Base-by-base conservation (phyloP, 805 yeast species). In the Naumovozyma baii region DNA sequence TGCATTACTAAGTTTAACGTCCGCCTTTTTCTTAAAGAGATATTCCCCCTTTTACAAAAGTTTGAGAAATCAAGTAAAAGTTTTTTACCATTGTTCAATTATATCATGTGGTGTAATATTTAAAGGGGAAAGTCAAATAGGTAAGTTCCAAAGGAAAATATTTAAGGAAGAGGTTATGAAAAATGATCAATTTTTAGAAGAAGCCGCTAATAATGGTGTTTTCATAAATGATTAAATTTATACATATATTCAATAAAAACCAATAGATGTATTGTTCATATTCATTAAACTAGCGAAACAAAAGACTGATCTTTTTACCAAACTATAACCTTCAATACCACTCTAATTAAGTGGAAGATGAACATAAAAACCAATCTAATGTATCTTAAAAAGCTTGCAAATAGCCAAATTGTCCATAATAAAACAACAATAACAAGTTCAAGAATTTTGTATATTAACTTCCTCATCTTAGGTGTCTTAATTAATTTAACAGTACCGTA, bases 141-240 rank as follows among this genome's bases (percentile, higher is more conserved):
- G 62, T 17, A 57, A 47, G 18, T 65, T 65, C 45, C 67, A 66
- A 39, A 47, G 56, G 19, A 55, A 62, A 33, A 49, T 59, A 26
- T 62, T 57, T 42, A 49, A 42, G 7, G 60, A 60, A 16, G 68
- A 68, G 40, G 41, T 50, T 32, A 43, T 42, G n/a, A 58, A 67
- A 46, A 58, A 70, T 43, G 53, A 52, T 29, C 57, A 50, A 34
- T 50, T 66, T 18, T 39, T 68, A 31, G 67, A 67, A 41, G 68
- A 66, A 30, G 72, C 72, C 19, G 72, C 72, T 10, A 72, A 68
- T 20, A 57, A 67, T 39, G 73, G 72, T 3, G 53, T 66, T 14
- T 67, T 63, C 36, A 40, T 67, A 31, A 70, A 67, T 38, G 70
- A 65, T 29, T 29, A n/a, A n/a, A n/a, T n/a, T n/a, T n/a, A n/a